These are phyloP conservation scores for Dictyostelium capitatum DNA, from an alignment of 78 protist genomes.

Conservation along the genomic window DNA sequence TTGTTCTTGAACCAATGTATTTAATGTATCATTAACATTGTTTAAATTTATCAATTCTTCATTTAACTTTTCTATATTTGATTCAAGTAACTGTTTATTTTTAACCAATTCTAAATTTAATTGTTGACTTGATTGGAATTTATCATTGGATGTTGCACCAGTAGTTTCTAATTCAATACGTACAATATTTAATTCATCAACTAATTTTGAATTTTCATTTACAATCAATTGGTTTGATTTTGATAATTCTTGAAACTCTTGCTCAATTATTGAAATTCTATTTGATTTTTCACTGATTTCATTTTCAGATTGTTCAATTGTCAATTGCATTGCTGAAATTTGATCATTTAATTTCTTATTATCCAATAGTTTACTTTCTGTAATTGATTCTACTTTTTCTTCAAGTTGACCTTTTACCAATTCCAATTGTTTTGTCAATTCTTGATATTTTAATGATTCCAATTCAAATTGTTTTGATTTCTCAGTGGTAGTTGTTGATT, in stretches of 20 bases:
- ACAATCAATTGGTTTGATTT: neutral
- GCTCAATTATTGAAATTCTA: neutral
- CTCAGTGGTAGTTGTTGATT: neutral
- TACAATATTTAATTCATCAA: neutral
- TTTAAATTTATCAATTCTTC: neutral
- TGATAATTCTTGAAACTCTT: neutral
- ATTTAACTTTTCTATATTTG: neutral
- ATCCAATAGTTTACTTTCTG: neutral
- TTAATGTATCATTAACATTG: neutral
- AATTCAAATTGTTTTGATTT: neutral
- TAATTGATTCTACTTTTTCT: neutral
- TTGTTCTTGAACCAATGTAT: neutral
- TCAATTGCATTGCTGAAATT: neutral
- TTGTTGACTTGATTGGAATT: neutral
- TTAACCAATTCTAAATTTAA: neutral
- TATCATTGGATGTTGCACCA: neutral
- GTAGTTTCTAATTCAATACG: neutral
- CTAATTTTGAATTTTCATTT: neutral
- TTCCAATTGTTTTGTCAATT: too few relatives aligned
- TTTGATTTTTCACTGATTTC: neutral
- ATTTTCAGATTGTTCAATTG: neutral
- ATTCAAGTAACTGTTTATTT: neutral
- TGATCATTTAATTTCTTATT: neutral
- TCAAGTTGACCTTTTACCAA: neutral
- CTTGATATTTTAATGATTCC: neutral